Base-by-base conservation (phyloP, 768 basidiomycete species). In the Candolleomyces efflorescens region DNA sequence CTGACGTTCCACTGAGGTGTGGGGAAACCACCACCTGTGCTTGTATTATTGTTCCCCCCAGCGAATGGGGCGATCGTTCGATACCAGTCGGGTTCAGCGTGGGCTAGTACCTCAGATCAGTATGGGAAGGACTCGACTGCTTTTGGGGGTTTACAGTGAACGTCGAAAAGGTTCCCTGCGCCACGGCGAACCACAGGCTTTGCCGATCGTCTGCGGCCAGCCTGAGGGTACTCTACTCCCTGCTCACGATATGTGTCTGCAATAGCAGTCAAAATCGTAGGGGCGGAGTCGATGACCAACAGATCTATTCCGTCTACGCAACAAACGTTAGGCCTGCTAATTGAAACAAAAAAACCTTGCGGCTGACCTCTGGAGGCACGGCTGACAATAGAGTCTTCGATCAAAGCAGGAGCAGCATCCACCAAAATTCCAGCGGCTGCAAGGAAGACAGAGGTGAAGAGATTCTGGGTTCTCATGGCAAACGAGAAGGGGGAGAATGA, bases 1-100 rank as follows among this genome's bases (percentile, higher is more conserved):
- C 46, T 27, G 41, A 73, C 46, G 26, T 69, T 67, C 73, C 71
- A 74, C 37, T 57, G 48, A 4, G 72, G 73, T 4, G 48, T 37
- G 4, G 37, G 44, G 52, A 11, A 15, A 3, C 58, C 58, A 1
- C 58, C 58, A 17, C 52, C 58, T 10, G 26, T 53, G 13, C 10
- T 52, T 18, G 9, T 0, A 10, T 68, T 69, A 68, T 67, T 11
- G 59, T 68, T 71, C 7, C 65, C 68, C 27, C 69, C 71, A 5
- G 65, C 60, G 24, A 54, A 53, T 5, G 71, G 72, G 27, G 69
- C 67, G 24, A 73, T 55, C 0, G 56, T 39, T 45, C 68, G 63
- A 59, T 72, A 73, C 71, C 72, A 73, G 32, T 43, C 50, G 26
- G 57, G 57, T 3, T 45, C 41, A 5, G 57, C 57, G 23, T 58